These are phyloP conservation scores for Citrus sinensis DNA, from an alignment of 345 rosid species.

Conservation along the genomic window DVS_A1.0 CM039163.1:41795001-41795500, in stretches of 20 bases:
- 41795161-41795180: slow-evolving; percentile 57
- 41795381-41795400: slow-evolving; percentile 1
- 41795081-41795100: background rate
- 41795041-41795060: background rate
- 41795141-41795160: slow-evolving; percentile 63
- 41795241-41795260: slow-evolving; percentile 53
- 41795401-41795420: background rate
- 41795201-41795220: slow-evolving; percentile 60
- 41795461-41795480: background rate
- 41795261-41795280: slow-evolving; percentile 63
- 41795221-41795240: slow-evolving; percentile 61
- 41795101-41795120: background rate
- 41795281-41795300: slow-evolving; percentile 69
- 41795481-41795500: background rate
- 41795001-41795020: background rate
- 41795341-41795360: too few relatives aligned
- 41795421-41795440: background rate
- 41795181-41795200: slow-evolving; percentile 49
- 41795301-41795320: slow-evolving; percentile 58
- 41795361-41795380: slow-evolving; percentile 7
- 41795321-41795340: slow-evolving; percentile 12
- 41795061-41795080: slow-evolving; percentile 7
- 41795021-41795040: background rate
- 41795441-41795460: background rate
- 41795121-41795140: slow-evolving; percentile 37